A percentile compares a stretch with the other conserved stretches of the same genome.
These are phyloP conservation scores for Penicillium oxalicum DNA, from an alignment of 2,329 filamentous ascomycete species.

Conservation along the genomic window DNA sequence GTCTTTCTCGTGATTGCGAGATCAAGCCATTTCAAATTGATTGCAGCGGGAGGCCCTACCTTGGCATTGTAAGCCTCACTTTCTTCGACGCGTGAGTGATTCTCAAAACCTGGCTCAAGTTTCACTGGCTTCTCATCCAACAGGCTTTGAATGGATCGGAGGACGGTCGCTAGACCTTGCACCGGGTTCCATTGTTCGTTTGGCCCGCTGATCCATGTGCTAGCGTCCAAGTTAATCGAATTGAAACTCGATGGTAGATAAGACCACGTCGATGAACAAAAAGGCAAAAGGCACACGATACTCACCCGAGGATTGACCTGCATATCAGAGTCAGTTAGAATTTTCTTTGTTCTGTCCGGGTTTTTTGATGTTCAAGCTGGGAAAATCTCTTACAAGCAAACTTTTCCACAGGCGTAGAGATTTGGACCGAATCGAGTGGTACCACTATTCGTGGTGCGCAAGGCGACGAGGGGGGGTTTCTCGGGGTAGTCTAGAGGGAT, in stretches of 20 bases:
- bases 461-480: constrained; percentile 55
- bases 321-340: constrained; percentile 13
- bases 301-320: constrained; percentile 79
- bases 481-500: constrained; percentile 68
- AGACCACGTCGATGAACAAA: not conserved
- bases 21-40: not conserved
- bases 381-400: constrained; percentile 63
- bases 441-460: constrained; percentile 82
- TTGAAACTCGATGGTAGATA: too few species aligned
- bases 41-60: constrained; percentile 42
- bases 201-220: constrained; percentile 85
- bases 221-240: not conserved
- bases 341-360: not conserved
- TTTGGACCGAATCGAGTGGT: constrained; percentile 92
- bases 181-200: constrained; percentile 96
- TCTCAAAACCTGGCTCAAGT: constrained; percentile 91
- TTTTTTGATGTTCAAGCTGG: too few species aligned
- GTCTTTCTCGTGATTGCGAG: too few species aligned
- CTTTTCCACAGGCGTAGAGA: constrained; percentile 85
- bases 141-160: constrained; percentile 92
- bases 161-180: constrained; percentile 86
- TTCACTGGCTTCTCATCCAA: constrained; percentile 93
- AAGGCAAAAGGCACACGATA: constrained; percentile 1
- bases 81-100: constrained; percentile 63
- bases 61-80: constrained; percentile 74